These are phyloP conservation scores for Kingdonia uniflora DNA, from an alignment of 164 flowering plant genomes.

Conservation along the genomic window DNA sequence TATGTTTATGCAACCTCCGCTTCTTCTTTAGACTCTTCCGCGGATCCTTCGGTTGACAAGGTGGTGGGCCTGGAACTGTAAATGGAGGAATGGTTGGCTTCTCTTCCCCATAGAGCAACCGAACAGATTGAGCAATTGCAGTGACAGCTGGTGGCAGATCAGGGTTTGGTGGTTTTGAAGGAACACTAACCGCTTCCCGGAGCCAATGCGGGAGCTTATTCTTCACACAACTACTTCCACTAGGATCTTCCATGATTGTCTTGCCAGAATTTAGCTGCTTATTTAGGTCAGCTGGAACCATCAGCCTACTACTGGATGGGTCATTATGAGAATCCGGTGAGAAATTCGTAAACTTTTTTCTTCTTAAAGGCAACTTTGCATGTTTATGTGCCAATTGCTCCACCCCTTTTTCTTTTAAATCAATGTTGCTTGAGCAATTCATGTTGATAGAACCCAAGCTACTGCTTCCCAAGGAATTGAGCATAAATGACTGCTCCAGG, in stretches of 20 bases:
- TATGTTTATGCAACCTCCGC: conserved; percentile 21
- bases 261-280: conserved; percentile 17
- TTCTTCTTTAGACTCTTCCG: conserved; percentile 45
- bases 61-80: conserved; percentile 69
- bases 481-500: conserved; percentile 38
- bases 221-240: conserved; percentile 32
- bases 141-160: conserved; percentile 76
- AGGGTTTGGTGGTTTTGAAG: conserved; percentile 44
- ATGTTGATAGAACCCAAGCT: conserved; percentile 32
- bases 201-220: conserved; percentile 97
- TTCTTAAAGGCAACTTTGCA: conserved; percentile 42
- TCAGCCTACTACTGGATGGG: conserved; percentile 20
- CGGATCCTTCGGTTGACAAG: conserved; percentile 73
- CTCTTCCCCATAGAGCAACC: conserved; percentile 71
- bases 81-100: conserved; percentile 75
- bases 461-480: conserved; percentile 33
- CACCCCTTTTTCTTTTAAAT: conserved; percentile 33
- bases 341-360: conserved; percentile 33
- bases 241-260: conserved; percentile 23
- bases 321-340: conserved; percentile 25
- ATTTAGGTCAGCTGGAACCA: conserved; percentile 16
- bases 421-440: conserved; percentile 25
- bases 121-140: conserved; percentile 85
- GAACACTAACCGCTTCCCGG: conserved; percentile 69
- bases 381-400: conserved; percentile 21